Percentiles rank a stretch among this genome's conserved stretches.
phyloP scores from a whole-genome alignment of 163 green algal genomes.

The Coccomyxa subellipsoidea region DNA sequence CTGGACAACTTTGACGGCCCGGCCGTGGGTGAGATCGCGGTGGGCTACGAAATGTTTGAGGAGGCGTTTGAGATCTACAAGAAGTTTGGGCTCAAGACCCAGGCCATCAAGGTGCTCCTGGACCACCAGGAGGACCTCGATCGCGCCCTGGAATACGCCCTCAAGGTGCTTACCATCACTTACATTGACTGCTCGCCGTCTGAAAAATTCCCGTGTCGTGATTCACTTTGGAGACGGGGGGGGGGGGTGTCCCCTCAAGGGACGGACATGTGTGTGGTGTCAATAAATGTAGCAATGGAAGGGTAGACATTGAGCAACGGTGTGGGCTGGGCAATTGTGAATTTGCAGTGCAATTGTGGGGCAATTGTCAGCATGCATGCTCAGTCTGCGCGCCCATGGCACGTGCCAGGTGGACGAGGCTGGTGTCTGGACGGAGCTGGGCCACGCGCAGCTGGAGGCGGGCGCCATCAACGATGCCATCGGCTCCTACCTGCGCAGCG shows the following conservation, averaged over 20 bases:
- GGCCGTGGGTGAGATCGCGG: constrained; percentile 86
- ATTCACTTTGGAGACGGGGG: no score
- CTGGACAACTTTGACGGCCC: constrained; percentile 98
- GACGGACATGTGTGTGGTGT: no score
- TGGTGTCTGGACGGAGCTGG: constrained; percentile 91
- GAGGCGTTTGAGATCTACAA: constrained; percentile 99
- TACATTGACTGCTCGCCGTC: no score
- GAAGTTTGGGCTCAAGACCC: constrained; percentile 94
- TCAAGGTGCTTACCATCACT: constrained; percentile 66
- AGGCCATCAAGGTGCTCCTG: constrained; percentile 80
- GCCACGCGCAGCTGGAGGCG: constrained; percentile 82
- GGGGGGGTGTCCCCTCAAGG: no score
- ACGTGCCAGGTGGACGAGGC: constrained; percentile 77
- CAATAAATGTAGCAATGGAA: no score
- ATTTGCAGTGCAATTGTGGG: background rate
- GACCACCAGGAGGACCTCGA: constrained; percentile 83
- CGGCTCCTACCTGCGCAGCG: constrained; percentile 81
- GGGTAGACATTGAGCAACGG: no score
- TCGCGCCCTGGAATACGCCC: constrained; percentile 89
- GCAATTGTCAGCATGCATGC: no score
- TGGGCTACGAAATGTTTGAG: constrained; percentile 88
- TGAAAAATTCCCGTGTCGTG: no score
- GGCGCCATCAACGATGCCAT: constrained; percentile 83
- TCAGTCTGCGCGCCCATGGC: no score
- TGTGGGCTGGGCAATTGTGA: background rate